These are phyloP conservation scores for Heliophila coronopifolia DNA, from an alignment of 441 rosid species.

Conservation along the genomic window DNA sequence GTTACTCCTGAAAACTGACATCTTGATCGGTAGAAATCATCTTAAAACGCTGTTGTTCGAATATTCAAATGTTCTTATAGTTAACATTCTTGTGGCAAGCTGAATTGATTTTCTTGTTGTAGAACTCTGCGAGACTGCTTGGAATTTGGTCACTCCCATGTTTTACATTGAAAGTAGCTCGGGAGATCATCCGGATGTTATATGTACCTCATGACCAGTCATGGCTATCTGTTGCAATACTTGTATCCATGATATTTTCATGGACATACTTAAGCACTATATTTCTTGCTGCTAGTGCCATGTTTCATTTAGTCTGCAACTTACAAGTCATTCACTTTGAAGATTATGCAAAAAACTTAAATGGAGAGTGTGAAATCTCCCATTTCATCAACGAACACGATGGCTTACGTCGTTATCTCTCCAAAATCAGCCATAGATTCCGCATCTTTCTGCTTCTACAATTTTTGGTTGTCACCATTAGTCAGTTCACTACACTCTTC, in stretches of 20 bases:
- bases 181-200: constrained; percentile 51
- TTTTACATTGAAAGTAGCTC: constrained; percentile 52
- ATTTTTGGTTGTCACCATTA: constrained; percentile 62
- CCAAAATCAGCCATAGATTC: constrained; percentile 94
- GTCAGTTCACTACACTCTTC: constrained; percentile 66
- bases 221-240: constrained; percentile 59
- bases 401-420: constrained; percentile 61
- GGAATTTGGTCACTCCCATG: constrained; percentile 71
- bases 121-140: constrained; percentile 65
- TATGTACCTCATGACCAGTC: constrained; percentile 53
- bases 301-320: constrained; percentile 86
- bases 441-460: constrained; percentile 77
- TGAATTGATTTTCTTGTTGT: constrained; percentile 1
- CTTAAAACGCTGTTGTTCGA: too few relatives aligned
- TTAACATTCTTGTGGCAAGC: neutral
- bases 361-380: constrained; percentile 59
- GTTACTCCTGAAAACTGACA: too few relatives aligned
- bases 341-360: constrained; percentile 65
- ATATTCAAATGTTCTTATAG: too few relatives aligned
- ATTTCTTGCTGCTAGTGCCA: constrained; percentile 62
- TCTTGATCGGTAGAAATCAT: too few relatives aligned
- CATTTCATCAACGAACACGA: constrained; percentile 66
- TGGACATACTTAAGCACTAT: constrained; percentile 70
- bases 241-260: constrained; percentile 47
- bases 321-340: constrained; percentile 87